Base-by-base conservation (phyloP, 2,329 filamentous ascomycete species). In the Xylaria sp. region DNA sequence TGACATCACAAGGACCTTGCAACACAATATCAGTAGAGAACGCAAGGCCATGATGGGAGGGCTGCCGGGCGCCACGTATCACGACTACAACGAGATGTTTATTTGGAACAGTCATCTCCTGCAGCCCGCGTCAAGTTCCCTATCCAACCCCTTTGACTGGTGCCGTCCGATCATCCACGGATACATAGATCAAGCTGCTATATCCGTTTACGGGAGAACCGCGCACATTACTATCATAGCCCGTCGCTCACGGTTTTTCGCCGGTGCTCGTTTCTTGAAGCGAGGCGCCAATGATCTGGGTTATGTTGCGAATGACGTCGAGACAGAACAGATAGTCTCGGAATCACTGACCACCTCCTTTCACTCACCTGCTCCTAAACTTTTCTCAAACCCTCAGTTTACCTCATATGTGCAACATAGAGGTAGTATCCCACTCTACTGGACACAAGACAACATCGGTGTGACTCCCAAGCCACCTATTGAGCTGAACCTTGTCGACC, bases 381-480 rank as follows among this genome's bases (percentile, higher is more conserved):
- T 97, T 11, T 97, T 93, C 78, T 90, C 93, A 5, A 98, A 92
- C 76, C 93, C 95, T 1, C 92, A 93, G 33, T 97, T 95, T 79
- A 98, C 96, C 4, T 98, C 96, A 0, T 98, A 97, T 79, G 91
- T 99, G 1, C 96, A 99, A 78, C 96, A 99, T 78, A 89, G 96
- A 72, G 97, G 97, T 31, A 98, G 96, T 73, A 99, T 99, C 67
- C 96, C 96, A 3, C 85, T 99, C 0, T 94, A 97, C 79, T 99
- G 97, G 97, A 97, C 94, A 0, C 96, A 99, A 79, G 96, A 98
- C 78, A 97, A 91, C 74, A 96, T 93, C 4, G 94, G 95, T 1
- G 96, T 99, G 1, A 94, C 93, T 0, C 97, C 97, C 0, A 99
- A 98, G 75, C 97, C 96, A 10, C 94, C 95, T 10, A 99, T 99